A percentile compares a stretch with the other conserved stretches of the same genome.
Conservation (phyloP, 2,329 filamentous ascomycete species). For the Nemania sp. region DNA sequence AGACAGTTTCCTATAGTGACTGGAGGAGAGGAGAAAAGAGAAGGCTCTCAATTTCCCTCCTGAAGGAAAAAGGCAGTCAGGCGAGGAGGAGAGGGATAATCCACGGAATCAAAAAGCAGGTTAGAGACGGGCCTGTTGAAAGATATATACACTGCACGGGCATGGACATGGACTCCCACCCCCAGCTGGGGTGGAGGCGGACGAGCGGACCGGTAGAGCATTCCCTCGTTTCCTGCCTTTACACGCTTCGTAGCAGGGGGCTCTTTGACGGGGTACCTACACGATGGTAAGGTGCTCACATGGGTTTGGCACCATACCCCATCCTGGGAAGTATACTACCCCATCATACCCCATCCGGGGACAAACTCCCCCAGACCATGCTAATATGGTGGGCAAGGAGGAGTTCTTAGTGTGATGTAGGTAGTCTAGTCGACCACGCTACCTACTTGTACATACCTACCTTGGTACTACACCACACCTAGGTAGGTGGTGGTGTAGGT, state of each 20-base stretch:
- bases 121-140: conserved; percentile 16
- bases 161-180: conserved; percentile 24
- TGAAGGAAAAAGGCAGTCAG: neutral
- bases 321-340: conserved; percentile 9
- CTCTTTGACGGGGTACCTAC: conserved; percentile 33
- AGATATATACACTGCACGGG: conserved; percentile 35
- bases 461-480: conserved; percentile 1
- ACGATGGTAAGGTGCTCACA: conserved; percentile 33
- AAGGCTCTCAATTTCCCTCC: conserved; percentile 11
- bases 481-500: too few species aligned
- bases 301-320: conserved; percentile 27
- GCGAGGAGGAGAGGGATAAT: conserved; percentile 10
- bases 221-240: conserved; percentile 25
- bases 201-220: conserved; percentile 39
- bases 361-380: conserved; percentile 23
- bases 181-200: conserved; percentile 29
- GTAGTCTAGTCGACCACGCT: neutral
- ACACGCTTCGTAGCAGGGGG: conserved; percentile 20
- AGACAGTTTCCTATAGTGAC: conserved; percentile 1
- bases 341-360: conserved; percentile 20
- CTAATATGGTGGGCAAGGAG: conserved; percentile 18
- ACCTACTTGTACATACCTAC: neutral
- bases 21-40: neutral
- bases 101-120: conserved; percentile 5
- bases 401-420: conserved; percentile 1